Percentiles rank a stretch among this genome's conserved stretches.
Evolutionary conservation across 116 monocot species (phyloP).

Genomic region (Posidonia oceanica): DNA sequence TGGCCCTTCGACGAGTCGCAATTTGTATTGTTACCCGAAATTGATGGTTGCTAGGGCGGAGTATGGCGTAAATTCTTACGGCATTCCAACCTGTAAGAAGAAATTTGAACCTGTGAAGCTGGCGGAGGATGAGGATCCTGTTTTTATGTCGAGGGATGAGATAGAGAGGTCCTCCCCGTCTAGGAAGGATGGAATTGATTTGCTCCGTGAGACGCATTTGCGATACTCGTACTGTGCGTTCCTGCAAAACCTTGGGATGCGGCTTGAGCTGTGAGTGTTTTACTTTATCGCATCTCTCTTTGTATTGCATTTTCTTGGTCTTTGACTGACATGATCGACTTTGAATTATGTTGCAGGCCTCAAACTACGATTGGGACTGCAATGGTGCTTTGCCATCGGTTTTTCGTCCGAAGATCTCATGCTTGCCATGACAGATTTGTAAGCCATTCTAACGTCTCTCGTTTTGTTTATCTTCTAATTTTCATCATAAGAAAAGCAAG

Average conservation of each 20-base stretch:
- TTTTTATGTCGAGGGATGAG: constrained; percentile 51
- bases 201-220: constrained; percentile 40
- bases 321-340: neutral
- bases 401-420: constrained; percentile 77
- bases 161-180: constrained; percentile 83
- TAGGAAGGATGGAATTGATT: constrained; percentile 79
- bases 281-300: neutral
- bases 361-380: constrained; percentile 76
- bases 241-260: constrained; percentile 60
- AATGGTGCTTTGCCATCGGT: constrained; percentile 85
- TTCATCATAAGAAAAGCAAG: neutral
- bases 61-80: neutral
- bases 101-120: neutral
- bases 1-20: constrained; percentile 15
- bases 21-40: neutral
- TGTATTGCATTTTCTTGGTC: neutral
- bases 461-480: neutral
- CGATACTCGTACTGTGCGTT: constrained; percentile 71
- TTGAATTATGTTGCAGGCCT: constrained; percentile 32
- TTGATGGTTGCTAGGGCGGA: neutral
- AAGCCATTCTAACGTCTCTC: constrained; percentile 17
- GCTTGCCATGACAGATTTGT: constrained; percentile 92
- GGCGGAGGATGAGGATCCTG: constrained; percentile 13
- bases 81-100: neutral
- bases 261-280: constrained; percentile 50